These are phyloP conservation scores for Nothomitra cinnamomea DNA, from an alignment of 2,329 filamentous ascomycete species.

Conservation along the genomic window DNA sequence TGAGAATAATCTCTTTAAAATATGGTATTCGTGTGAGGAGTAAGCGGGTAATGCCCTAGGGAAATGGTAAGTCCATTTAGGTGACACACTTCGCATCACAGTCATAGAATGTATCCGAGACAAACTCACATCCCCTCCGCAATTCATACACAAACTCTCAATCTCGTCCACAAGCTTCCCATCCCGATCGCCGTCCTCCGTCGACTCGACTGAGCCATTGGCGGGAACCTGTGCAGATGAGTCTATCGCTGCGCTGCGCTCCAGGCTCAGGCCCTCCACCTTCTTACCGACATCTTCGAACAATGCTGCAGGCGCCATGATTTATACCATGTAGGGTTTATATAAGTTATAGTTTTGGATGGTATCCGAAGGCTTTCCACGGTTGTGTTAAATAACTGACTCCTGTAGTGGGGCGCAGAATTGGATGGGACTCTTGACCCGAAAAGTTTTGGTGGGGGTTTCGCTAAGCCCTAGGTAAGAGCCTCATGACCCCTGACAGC, in stretches of 20 bases:
- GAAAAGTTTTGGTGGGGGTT: no score
- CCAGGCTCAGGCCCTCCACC: slow-evolving; percentile 30
- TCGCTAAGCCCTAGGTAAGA: no score
- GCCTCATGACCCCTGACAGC: no score
- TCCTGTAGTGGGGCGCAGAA: no score
- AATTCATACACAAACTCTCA: slow-evolving; percentile 77
- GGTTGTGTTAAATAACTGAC: not conserved
- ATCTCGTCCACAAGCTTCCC: slow-evolving; percentile 46
- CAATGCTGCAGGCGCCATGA: slow-evolving; percentile 15
- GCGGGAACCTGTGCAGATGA: not conserved
- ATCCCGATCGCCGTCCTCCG: slow-evolving; percentile 19
- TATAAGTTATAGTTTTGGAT: not conserved
- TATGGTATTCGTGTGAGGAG: slow-evolving; percentile 87
- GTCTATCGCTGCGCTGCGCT: slow-evolving; percentile 13
- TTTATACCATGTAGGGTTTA: not conserved
- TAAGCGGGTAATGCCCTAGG: slow-evolving; percentile 64
- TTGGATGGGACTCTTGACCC: no score
- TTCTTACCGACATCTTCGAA: slow-evolving; percentile 48
- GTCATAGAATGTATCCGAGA: not conserved
- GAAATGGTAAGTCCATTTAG: slow-evolving; percentile 4
- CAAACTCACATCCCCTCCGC: slow-evolving; percentile 33
- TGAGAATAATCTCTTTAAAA: slow-evolving; percentile 94
- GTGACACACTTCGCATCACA: not conserved
- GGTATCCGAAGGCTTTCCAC: not conserved
- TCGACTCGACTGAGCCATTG: slow-evolving; percentile 15